Evolutionary conservation across 106 monocot genomes (phyloP), one percentile per base, ranked within the genome.

Genomic region (Dendrobium nobile): DNA sequence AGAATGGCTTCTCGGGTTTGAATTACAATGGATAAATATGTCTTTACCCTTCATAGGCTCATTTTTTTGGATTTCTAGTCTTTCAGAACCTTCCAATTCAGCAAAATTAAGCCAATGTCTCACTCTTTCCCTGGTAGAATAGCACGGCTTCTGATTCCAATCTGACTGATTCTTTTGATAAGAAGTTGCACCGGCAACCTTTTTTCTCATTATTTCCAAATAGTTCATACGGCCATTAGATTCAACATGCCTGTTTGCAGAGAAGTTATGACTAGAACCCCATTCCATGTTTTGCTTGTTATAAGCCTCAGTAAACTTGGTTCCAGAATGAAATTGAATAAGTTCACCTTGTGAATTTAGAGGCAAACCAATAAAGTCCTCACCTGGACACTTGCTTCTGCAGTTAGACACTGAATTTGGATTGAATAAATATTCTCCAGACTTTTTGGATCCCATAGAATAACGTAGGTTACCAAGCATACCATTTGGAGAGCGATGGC

Each of bases 311-410:
- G 79, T 82, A 82, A 78, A 78, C 19, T 82, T 86, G 43, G 61
- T 18, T 75, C 83, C 76, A 59, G 87, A 73, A 67, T 86, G 78
- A 77, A 85, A 77, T 72, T 88, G 78, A 72, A 89, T 89, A 40
- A 91, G 73, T 56, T 94, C 94, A 37, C 96, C 93, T 54, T 88
- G 89, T 19, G 90, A 93, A 79, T 88, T 92, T 72, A 96, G 88
- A 68, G 93, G 96, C 81, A 93, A 85, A 41, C 93, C 90, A 59
- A 84, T 78, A 64, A 85, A 89, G 26, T 77, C 81, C 61, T 84
- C 84, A 44, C 27, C 45, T 4, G 43, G 54, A 44, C 56, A 79
- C 68, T 75, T 83, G 26, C 82, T 78, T 44, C n/a, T 82, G 41
- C 44, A 76, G n/a, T 61, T 73, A 75, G 72, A 65, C 18, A 59